Conservation (phyloP, 2,329 filamentous ascomycete species). For the Talaromyces sp. region DNA sequence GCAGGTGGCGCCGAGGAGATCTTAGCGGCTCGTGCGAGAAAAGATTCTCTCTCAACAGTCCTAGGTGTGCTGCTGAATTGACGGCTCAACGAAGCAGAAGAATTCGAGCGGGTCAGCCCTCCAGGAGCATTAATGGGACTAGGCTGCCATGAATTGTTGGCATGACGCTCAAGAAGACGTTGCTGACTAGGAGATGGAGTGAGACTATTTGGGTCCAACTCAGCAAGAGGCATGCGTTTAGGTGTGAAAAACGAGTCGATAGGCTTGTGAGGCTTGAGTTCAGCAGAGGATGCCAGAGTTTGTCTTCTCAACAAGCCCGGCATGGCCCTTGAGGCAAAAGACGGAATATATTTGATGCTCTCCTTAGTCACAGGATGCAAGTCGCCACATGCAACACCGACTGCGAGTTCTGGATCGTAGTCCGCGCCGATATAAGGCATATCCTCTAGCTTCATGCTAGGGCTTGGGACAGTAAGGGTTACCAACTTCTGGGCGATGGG, state of each 20-base stretch:
- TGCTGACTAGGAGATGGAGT: constrained; percentile 65
- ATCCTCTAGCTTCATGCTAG: constrained; percentile 61
- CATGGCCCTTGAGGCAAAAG: constrained; percentile 31
- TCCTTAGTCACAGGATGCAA: constrained; percentile 87
- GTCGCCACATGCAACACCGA: constrained; percentile 73
- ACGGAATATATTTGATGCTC: constrained; percentile 46
- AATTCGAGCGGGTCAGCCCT: constrained; percentile 29
- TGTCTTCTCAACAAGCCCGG: constrained; percentile 38
- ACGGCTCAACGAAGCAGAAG: constrained; percentile 33
- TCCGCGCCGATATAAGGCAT: constrained; percentile 78
- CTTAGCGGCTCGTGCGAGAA: constrained; percentile 37
- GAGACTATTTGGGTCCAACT: constrained; percentile 66
- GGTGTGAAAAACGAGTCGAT: constrained; percentile 66
- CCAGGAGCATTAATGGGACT: constrained; percentile 40
- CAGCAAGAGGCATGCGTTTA: constrained; percentile 61
- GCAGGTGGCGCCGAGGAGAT: constrained; percentile 44
- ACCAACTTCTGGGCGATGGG: constrained; percentile 68
- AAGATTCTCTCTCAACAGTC: constrained; percentile 39
- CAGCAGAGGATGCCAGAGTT: constrained; percentile 44
- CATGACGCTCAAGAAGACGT: constrained; percentile 54
- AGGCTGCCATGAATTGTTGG: constrained; percentile 54
- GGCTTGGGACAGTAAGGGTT: constrained; percentile 66
- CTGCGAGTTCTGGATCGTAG: constrained; percentile 66
- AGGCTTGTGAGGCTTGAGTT: constrained; percentile 58
- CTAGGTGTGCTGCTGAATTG: constrained; percentile 42